phyloP scores from a whole-genome alignment of 352 stramenopile species.

The Globisporangium apiculatum region DNA sequence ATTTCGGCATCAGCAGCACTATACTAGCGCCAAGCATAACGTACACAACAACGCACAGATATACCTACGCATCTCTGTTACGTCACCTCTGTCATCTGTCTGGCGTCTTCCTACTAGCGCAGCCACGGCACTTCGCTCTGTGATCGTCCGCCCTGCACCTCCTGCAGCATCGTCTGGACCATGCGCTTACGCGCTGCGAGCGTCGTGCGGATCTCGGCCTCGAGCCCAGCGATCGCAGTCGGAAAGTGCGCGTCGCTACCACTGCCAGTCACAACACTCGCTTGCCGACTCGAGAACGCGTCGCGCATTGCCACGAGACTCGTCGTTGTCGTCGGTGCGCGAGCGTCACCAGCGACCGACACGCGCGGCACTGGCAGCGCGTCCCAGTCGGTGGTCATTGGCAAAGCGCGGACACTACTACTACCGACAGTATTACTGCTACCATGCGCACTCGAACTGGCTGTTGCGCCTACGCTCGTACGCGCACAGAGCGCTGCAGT shows the following conservation, averaged over 20 bases:
- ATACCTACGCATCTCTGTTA: too few relatives aligned
- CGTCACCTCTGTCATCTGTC: too few relatives aligned
- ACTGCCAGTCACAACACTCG: not conserved
- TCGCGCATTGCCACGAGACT: slow-evolving; percentile 19
- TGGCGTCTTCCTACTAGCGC: slow-evolving; percentile 6
- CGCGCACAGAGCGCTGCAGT: not conserved
- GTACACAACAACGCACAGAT: too few relatives aligned
- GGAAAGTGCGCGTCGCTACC: slow-evolving; percentile 19
- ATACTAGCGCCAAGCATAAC: too few relatives aligned
- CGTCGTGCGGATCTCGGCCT: slow-evolving; percentile 25
- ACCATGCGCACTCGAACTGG: not conserved
- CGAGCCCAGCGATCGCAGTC: slow-evolving; percentile 12
- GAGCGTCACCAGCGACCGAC: not conserved
- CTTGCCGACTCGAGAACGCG: slow-evolving; percentile 5
- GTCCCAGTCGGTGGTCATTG: not conserved
- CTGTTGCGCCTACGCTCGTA: not conserved
- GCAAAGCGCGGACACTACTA: too few relatives aligned
- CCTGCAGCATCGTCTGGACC: slow-evolving; percentile 23
- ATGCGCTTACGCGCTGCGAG: slow-evolving; percentile 19
- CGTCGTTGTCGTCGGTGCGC: slow-evolving; percentile 1
- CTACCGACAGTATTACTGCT: too few relatives aligned
- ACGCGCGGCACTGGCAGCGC: not conserved
- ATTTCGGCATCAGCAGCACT: too few relatives aligned
- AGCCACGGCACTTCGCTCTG: slow-evolving; percentile 13
- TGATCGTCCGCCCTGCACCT: slow-evolving; percentile 17